phyloP scores from a whole-genome alignment of 1,284 basidiomycete genomes.

The Boletus mariae region DNA sequence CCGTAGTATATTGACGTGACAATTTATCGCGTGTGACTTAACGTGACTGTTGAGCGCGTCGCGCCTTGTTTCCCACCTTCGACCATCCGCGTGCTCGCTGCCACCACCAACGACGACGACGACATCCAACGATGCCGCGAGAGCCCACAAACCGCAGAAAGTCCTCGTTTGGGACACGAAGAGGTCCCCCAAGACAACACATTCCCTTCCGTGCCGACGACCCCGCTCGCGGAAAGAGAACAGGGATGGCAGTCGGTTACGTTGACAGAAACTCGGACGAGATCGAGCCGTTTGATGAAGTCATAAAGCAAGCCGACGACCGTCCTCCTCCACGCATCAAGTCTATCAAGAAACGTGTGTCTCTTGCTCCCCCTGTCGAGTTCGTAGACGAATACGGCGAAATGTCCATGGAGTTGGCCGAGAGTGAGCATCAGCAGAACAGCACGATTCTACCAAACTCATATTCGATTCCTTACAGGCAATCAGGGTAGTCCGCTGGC shows the following conservation, averaged over 20 bases:
- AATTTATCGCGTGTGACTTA: constrained; percentile 29
- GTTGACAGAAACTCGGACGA: constrained; percentile 77
- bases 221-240: constrained; percentile 70
- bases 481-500: constrained; percentile 46
- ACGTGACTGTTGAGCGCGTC: constrained; percentile 28
- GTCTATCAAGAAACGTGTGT: constrained; percentile 43
- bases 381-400: constrained; percentile 60
- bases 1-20: constrained; percentile 11
- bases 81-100: constrained; percentile 16
- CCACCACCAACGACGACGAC: constrained; percentile 30
- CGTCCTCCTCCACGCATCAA: constrained; percentile 56
- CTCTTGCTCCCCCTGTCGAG: constrained; percentile 35
- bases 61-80: constrained; percentile 24
- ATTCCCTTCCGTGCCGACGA: constrained; percentile 74
- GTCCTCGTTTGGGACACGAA: constrained; percentile 32
- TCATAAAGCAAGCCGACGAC: constrained; percentile 68
- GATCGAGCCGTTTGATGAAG: constrained; percentile 76
- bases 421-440: constrained; percentile 38
- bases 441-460: constrained; percentile 5
- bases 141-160: constrained; percentile 29
- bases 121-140: constrained; percentile 27
- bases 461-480: constrained; percentile 11
- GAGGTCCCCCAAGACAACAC: constrained; percentile 51
- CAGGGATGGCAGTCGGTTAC: constrained; percentile 62
- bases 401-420: constrained; percentile 67